These are phyloP conservation scores for Suhomyces bribrorum DNA, from an alignment of 1,139 yeast genomes.

Conservation along the genomic window DNA sequence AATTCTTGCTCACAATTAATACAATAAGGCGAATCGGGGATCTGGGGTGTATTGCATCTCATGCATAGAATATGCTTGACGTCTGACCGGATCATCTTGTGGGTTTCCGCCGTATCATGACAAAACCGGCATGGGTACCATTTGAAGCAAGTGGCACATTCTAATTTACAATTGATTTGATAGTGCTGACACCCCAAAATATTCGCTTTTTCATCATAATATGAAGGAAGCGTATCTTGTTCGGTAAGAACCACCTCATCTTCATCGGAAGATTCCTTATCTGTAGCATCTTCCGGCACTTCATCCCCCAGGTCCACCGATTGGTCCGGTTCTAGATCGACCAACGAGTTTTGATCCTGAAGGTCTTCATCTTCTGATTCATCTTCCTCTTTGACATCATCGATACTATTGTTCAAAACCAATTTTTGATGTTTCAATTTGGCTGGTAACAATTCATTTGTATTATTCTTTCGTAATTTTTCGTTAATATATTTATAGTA, in stretches of 20 bases:
- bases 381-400: constrained; percentile 7
- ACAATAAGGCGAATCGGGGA: constrained; percentile 66
- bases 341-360: background rate
- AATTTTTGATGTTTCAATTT: constrained; percentile 21
- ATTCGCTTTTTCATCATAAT: constrained; percentile 36
- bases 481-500: constrained; percentile 51
- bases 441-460: constrained; percentile 14
- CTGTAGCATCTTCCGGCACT: constrained; percentile 12
- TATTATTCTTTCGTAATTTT: constrained; percentile 24
- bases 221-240: constrained; percentile 54
- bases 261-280: constrained; percentile 14
- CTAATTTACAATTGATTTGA: constrained; percentile 78
- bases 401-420: constrained; percentile 14
- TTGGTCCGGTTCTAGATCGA: background rate
- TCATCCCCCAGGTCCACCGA: constrained; percentile 9
- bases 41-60: constrained; percentile 75
- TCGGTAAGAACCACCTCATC: constrained; percentile 49
- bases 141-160: constrained; percentile 69
- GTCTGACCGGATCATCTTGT: constrained; percentile 61
- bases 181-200: constrained; percentile 81
- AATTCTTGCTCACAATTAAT: constrained; percentile 62
- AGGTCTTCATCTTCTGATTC: background rate
- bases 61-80: constrained; percentile 77
- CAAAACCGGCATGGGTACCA: constrained; percentile 88
- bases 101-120: constrained; percentile 67